Evolutionary conservation across 306 rosid species (phyloP).

Genomic region (Purshia tridentata): DNA sequence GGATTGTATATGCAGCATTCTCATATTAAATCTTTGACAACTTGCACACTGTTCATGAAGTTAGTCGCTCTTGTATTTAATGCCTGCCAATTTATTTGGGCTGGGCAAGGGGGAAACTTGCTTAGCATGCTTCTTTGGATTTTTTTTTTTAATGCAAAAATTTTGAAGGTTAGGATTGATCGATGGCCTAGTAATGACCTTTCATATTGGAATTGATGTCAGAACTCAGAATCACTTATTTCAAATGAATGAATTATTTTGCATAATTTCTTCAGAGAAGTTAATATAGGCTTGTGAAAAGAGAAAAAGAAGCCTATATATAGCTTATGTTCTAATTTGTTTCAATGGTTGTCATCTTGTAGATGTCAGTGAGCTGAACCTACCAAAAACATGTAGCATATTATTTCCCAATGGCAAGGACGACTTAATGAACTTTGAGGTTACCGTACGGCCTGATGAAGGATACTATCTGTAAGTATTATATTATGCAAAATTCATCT

Average conservation of each 20-base stretch:
- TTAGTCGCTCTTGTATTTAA: not conserved
- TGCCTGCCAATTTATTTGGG: not conserved
- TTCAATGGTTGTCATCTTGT: slow-evolving; percentile 7
- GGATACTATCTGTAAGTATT: slow-evolving; percentile 54
- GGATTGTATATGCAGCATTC: not conserved
- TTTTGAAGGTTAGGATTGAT: not conserved
- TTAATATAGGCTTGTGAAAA: not conserved
- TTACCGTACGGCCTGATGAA: slow-evolving; percentile 55
- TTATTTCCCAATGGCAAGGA: slow-evolving; percentile 60
- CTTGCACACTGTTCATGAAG: not conserved
- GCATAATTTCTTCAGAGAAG: not conserved
- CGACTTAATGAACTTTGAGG: slow-evolving; percentile 65
- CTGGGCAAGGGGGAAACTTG: not conserved
- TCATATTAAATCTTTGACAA: not conserved
- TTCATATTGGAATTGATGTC: not conserved
- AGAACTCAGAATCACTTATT: not conserved
- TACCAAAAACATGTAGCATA: slow-evolving; percentile 50
- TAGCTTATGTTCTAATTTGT: not conserved
- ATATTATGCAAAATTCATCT: not conserved
- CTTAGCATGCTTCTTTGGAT: not conserved
- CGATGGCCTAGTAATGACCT: not conserved
- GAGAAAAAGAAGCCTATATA: not conserved
- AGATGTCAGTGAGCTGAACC: slow-evolving; percentile 58
- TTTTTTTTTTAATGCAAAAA: not conserved
- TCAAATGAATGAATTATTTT: not conserved